phyloP scores from a whole-genome alignment of 1,139 yeast species.

The Candida frijolesensis region DNA sequence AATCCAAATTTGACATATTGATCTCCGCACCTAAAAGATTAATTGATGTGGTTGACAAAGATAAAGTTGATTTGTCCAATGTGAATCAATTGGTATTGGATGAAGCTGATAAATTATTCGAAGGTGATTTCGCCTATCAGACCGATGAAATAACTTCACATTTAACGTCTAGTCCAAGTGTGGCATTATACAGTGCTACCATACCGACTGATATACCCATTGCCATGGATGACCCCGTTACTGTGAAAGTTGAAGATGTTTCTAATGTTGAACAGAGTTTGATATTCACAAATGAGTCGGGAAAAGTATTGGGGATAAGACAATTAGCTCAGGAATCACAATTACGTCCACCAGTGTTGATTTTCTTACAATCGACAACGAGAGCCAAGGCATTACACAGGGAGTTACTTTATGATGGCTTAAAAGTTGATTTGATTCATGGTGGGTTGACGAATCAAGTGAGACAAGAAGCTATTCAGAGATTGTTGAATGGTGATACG shows the following conservation, averaged over 20 bases:
- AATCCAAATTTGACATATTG: constrained; percentile 73
- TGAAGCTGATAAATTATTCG: constrained; percentile 95
- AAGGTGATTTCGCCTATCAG: constrained; percentile 87
- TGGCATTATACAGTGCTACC: constrained; percentile 92
- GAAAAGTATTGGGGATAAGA: constrained; percentile 87
- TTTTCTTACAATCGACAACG: constrained; percentile 87
- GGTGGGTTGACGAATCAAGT: constrained; percentile 92
- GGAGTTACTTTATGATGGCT: constrained; percentile 84
- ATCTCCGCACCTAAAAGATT: constrained; percentile 89
- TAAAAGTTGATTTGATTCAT: constrained; percentile 94
- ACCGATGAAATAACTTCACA: constrained; percentile 81
- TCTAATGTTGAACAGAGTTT: constrained; percentile 80
- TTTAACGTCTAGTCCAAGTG: constrained; percentile 50
- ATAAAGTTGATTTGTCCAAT: constrained; percentile 55
- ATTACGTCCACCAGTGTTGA: constrained; percentile 89
- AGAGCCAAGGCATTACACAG: constrained; percentile 95
- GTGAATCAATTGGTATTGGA: constrained; percentile 83
- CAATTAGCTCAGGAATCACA: constrained; percentile 85
- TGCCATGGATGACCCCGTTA: constrained; percentile 80
- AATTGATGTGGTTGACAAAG: constrained; percentile 73
- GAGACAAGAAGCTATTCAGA: constrained; percentile 80
- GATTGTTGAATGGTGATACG: constrained; percentile 84
- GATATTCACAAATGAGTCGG: constrained; percentile 87
- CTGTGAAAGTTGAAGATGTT: constrained; percentile 93
- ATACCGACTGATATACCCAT: constrained; percentile 93